Base-by-base conservation (phyloP, 208 protist genomes). In the Leishmania braziliensis region DNA sequence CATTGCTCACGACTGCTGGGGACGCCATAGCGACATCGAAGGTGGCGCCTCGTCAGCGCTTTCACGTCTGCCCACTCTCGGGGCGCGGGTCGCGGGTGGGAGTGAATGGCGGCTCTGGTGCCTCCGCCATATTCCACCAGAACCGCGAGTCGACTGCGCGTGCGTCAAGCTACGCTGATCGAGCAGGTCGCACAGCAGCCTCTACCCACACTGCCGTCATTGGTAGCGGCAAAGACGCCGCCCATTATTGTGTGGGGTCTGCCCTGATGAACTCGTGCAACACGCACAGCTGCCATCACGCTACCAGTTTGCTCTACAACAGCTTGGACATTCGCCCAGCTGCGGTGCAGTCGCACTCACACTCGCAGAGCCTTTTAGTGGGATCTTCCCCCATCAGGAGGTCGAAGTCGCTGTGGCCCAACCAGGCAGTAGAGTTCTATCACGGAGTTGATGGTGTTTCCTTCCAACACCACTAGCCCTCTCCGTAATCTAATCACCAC, bases 41-140 rank as follows among this genome's bases (percentile, higher is more conserved):
- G 3, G 33, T 23, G 14, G 72, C 76, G 46, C 76, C 70, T 10
- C 69, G 18, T 36, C 66, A 29, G 12, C 50, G 81, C 46, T 77
- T 70, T 9, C 73, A 23, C 9, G 70, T 63, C 70, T 51, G 58
- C 54, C 68, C 50, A 20, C 12, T 26, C 12, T 78, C 58, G 60
- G 81, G 77, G 33, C 23, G 78, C 69, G 53, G 62, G 69, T 78
- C 69, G 81, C 81, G 77, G 48, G 29, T 36, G 14, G 46, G n/a
- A 9, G 68, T 18, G 20, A 29, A 70, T 46, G 68, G 76, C 51
- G 58, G 56, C 39, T 78, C 29, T 51, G 68, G 70, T 65, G 66
- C 46, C 60, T 80, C 29, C 29, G 46, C 50, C 16, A 58, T 58
- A 8, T 20, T 53, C 20, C 39, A 68, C 58, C 74, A 77, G 10